Evolutionary conservation across 495 filamentous ascomycete genomes (phyloP).

Genomic region (Entonaema liquescens): DNA sequence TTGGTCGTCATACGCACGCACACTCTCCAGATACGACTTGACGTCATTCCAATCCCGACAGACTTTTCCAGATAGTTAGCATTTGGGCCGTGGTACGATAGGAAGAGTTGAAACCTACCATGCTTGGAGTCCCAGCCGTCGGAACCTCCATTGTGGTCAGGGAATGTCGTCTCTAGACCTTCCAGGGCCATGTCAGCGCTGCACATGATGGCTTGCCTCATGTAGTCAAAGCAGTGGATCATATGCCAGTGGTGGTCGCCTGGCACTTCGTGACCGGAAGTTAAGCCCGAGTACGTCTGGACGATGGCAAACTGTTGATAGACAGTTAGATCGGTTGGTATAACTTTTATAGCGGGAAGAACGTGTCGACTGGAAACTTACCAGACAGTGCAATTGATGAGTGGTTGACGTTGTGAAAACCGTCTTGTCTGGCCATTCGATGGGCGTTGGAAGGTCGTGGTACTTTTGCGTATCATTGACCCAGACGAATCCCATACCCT

Average conservation of each 20-base stretch:
- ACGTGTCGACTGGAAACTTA: slow-evolving; percentile 6
- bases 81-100: not conserved
- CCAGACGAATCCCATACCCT: slow-evolving; percentile 59
- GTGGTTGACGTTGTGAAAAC: slow-evolving; percentile 58
- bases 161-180: slow-evolving; percentile 56
- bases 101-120: slow-evolving; percentile 34
- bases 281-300: slow-evolving; percentile 56
- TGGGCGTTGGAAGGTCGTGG: slow-evolving; percentile 56
- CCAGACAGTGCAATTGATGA: slow-evolving; percentile 57
- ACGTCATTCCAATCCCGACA: slow-evolving; percentile 54
- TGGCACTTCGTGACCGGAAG: slow-evolving; percentile 48
- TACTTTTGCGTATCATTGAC: slow-evolving; percentile 55
- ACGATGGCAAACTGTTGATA: slow-evolving; percentile 52
- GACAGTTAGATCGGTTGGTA: not conserved
- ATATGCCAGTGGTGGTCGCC: slow-evolving; percentile 61
- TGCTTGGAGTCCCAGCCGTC: slow-evolving; percentile 60
- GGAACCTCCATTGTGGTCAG: slow-evolving; percentile 56
- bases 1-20: slow-evolving; percentile 58
- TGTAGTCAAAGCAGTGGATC: slow-evolving; percentile 61
- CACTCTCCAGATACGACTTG: slow-evolving; percentile 52
- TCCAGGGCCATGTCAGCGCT: slow-evolving; percentile 56
- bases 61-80: slow-evolving; percentile 39
- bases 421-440: slow-evolving; percentile 58
- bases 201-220: slow-evolving; percentile 58
- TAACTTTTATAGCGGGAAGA: too few species aligned